Percentiles rank a stretch among this genome's conserved stretches.
Conservation (phyloP, 768 basidiomycete species). For the Leccinellum luteum region DNA sequence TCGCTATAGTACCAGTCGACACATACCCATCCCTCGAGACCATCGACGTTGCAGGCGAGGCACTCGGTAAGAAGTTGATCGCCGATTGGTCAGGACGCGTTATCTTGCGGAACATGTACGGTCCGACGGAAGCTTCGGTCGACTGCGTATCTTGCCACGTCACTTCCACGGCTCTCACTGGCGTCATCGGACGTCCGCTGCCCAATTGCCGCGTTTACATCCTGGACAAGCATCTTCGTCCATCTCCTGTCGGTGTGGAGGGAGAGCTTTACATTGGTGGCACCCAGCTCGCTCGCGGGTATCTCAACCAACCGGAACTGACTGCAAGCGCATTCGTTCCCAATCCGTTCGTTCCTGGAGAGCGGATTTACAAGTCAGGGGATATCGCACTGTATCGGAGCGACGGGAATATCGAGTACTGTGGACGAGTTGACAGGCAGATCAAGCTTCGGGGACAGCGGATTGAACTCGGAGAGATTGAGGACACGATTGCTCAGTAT, state of each 20-base stretch:
- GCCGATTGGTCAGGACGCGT: slow-evolving; percentile 26
- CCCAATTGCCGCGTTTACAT: slow-evolving; percentile 31
- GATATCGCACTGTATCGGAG: slow-evolving; percentile 28
- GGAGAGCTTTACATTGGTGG: slow-evolving; percentile 25
- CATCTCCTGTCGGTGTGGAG: slow-evolving; percentile 29
- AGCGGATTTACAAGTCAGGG: slow-evolving; percentile 31
- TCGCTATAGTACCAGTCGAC: slow-evolving; percentile 25
- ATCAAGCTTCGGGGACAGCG: slow-evolving; percentile 34
- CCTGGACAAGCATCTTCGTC: slow-evolving; percentile 26
- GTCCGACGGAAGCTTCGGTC: slow-evolving; percentile 33
- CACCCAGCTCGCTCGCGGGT: slow-evolving; percentile 21
- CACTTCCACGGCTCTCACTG: slow-evolving; percentile 14
- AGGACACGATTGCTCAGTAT: slow-evolving; percentile 29
- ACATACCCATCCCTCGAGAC: slow-evolving; percentile 28
- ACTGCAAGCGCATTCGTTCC: slow-evolving; percentile 25
- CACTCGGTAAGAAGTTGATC: slow-evolving; percentile 22
- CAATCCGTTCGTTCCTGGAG: slow-evolving; percentile 30
- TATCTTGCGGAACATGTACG: slow-evolving; percentile 32
- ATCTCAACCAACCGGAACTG: slow-evolving; percentile 28
- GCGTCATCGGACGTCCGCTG: slow-evolving; percentile 32
- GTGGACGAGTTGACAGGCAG: slow-evolving; percentile 33
- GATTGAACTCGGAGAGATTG: slow-evolving; percentile 34
- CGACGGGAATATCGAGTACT: slow-evolving; percentile 31
- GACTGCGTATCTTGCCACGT: slow-evolving; percentile 29
- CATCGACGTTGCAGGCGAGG: slow-evolving; percentile 26